Percentiles rank a stretch among this genome's conserved stretches.
These are phyloP conservation scores for Trypanosoma brucei DNA, from an alignment of 208 protist species.

Conservation along the genomic window DNA sequence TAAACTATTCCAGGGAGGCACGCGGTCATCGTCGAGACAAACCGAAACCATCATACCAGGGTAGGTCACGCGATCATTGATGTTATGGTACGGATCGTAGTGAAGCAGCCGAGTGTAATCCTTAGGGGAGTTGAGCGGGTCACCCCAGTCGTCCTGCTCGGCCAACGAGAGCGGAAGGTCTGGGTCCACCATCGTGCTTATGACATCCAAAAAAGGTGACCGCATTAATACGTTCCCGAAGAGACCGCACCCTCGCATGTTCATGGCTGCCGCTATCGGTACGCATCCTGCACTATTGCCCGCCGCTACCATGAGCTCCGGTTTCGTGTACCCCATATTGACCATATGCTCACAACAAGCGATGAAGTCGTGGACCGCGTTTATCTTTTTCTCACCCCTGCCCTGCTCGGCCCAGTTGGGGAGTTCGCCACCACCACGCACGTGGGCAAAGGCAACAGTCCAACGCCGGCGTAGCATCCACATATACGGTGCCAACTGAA, in stretches of 20 bases:
- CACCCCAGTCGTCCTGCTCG: conserved; percentile 94
- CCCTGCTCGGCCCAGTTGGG: conserved; percentile 79
- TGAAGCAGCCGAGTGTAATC: conserved; percentile 62
- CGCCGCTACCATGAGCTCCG: conserved; percentile 83
- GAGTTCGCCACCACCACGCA: conserved; percentile 91
- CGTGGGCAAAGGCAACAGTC: conserved; percentile 88
- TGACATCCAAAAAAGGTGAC: conserved; percentile 92
- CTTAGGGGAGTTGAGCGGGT: conserved; percentile 72
- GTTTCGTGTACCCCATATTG: conserved; percentile 78
- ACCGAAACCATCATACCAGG: conserved; percentile 89
- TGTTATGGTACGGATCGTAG: conserved; percentile 90
- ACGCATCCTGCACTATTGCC: conserved; percentile 92
- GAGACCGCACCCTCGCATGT: conserved; percentile 82
- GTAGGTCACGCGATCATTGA: conserved; percentile 87
- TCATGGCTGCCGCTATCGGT: conserved; percentile 91
- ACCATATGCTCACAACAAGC: conserved; percentile 91
- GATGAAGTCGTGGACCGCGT: conserved; percentile 90
- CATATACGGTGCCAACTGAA: conserved; percentile 91
- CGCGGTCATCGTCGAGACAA: conserved; percentile 86
- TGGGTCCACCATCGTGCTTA: conserved; percentile 91
- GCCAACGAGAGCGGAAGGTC: conserved; percentile 87
- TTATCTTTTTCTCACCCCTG: conserved; percentile 80
- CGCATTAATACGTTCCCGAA: conserved; percentile 83
- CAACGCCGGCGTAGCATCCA: conserved; percentile 89
- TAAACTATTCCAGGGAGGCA: conserved; percentile 85